A percentile compares a stretch with the other conserved stretches of the same genome.
These are phyloP conservation scores for Ophiostoma fasciatum DNA, from an alignment of 2,329 filamentous ascomycete species.

Conservation along the genomic window DNA sequence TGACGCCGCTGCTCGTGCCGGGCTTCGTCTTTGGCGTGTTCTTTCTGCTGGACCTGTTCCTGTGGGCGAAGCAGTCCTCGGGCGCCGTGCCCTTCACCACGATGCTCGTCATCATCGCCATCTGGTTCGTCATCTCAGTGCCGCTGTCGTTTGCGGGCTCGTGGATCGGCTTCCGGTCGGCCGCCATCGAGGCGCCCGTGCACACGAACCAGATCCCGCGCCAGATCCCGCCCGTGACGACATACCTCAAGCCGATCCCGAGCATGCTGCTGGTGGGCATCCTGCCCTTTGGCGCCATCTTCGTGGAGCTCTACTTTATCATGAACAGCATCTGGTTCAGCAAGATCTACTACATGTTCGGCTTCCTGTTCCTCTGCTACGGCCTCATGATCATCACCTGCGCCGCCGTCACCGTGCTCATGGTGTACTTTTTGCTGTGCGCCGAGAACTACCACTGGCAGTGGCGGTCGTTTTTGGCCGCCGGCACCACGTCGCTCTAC, in stretches of 20 bases:
- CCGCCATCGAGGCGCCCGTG: constrained; percentile 61
- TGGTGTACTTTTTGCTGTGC: constrained; percentile 94
- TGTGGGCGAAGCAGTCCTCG: constrained; percentile 85
- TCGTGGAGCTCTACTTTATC: constrained; percentile 97
- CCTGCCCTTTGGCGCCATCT: constrained; percentile 89
- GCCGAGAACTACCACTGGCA: constrained; percentile 99
- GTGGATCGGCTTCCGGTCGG: constrained; percentile 78
- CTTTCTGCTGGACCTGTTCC: constrained; percentile 90
- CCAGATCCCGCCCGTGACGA: constrained; percentile 69
- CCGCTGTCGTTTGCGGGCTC: constrained; percentile 81
- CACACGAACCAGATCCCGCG: constrained; percentile 96
- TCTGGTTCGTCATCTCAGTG: constrained; percentile 96
- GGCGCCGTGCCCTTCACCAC: constrained; percentile 93
- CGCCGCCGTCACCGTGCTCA: constrained; percentile 78
- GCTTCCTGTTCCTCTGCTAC: constrained; percentile 95
- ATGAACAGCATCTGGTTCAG: constrained; percentile 99
- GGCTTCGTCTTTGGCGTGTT: constrained; percentile 75
- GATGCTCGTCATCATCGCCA: constrained; percentile 83
- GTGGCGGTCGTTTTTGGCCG: constrained; percentile 86
- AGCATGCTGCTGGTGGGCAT: constrained; percentile 87
- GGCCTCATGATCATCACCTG: constrained; percentile 94
- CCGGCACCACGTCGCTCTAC: constrained; percentile 79
- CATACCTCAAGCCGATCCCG: constrained; percentile 74
- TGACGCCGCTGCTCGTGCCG: constrained; percentile 77
- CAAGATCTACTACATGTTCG: constrained; percentile 99